A percentile compares a stretch with the other conserved stretches of the same genome.
These are phyloP conservation scores for Hypomontagnella monticulosa DNA, from an alignment of 495 filamentous ascomycete species.

Conservation along the genomic window DNA sequence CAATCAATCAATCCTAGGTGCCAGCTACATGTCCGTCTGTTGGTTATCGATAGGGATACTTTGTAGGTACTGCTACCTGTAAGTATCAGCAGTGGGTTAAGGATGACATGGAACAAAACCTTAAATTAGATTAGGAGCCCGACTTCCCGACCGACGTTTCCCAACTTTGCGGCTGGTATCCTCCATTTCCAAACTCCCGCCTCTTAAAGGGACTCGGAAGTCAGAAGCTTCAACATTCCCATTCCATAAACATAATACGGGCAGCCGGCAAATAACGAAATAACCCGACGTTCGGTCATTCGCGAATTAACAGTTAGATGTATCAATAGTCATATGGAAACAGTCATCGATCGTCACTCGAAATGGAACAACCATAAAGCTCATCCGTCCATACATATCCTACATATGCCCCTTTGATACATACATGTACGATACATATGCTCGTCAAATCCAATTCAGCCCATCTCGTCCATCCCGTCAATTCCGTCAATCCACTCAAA, in stretches of 20 bases:
- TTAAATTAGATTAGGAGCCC: constrained; percentile 38
- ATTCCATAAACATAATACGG: neutral
- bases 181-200: constrained; percentile 18
- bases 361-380: constrained; percentile 38
- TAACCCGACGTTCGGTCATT: constrained; percentile 16
- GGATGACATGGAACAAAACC: constrained; percentile 29
- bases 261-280: neutral
- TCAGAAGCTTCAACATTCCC: too few species aligned
- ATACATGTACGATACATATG: neutral
- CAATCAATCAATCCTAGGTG: too few species aligned
- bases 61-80: too few species aligned
- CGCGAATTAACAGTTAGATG: constrained; percentile 19
- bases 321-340: constrained; percentile 29
- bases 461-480: constrained; percentile 20
- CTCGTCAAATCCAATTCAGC: constrained; percentile 12
- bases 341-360: constrained; percentile 10
- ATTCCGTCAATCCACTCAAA: constrained; percentile 28
- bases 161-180: constrained; percentile 18
- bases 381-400: neutral
- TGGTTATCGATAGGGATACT: constrained; percentile 12
- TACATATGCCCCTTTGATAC: neutral
- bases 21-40: too few species aligned
- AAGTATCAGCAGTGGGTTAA: neutral
- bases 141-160: constrained; percentile 33
- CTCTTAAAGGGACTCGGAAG: neutral